These are phyloP conservation scores for Penicillium occitanis DNA, from an alignment of 2,329 filamentous ascomycete genomes.

Conservation along the genomic window DNA sequence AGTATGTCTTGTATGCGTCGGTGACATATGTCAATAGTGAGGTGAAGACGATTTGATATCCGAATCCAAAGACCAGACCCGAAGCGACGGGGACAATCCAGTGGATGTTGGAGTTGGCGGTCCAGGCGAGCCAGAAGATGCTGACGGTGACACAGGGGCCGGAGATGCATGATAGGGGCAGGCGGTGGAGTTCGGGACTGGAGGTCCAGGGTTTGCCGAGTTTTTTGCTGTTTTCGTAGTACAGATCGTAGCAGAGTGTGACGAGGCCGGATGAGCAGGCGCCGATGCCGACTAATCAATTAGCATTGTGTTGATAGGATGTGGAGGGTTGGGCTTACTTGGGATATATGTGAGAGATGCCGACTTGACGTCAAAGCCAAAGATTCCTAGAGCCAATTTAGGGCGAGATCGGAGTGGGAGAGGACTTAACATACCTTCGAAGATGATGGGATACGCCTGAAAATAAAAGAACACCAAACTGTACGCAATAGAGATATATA, in stretches of 20 bases:
- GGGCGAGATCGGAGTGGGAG: background rate
- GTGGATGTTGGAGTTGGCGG: constrained; percentile 48
- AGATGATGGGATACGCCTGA: constrained; percentile 71
- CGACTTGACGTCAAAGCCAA: constrained; percentile 63
- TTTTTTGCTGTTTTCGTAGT: constrained; percentile 55
- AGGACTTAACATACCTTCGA: constrained; percentile 41
- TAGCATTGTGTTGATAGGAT: background rate
- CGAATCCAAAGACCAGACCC: constrained; percentile 61
- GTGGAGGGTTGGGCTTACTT: constrained; percentile 34
- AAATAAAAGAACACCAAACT: constrained; percentile 72
- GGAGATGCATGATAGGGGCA: constrained; percentile 63
- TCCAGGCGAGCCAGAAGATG: constrained; percentile 61
- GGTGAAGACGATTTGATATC: constrained; percentile 64
- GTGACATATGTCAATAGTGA: constrained; percentile 66
- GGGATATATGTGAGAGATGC: constrained; percentile 68
- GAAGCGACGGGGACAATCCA: constrained; percentile 60
- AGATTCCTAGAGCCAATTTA: constrained; percentile 44
- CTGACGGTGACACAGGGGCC: constrained; percentile 49
- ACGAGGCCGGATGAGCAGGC: constrained; percentile 58
- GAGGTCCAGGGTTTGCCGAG: constrained; percentile 57
- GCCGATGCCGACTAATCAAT: constrained; percentile 57
- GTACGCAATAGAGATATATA: constrained; percentile 71
- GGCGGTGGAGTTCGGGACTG: constrained; percentile 44
- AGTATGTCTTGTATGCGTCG: constrained; percentile 66
- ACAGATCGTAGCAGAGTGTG: constrained; percentile 65